These are phyloP conservation scores for Globisporangium cederbergense DNA, from an alignment of 352 stramenopile species.

Conservation along the genomic window DNA sequence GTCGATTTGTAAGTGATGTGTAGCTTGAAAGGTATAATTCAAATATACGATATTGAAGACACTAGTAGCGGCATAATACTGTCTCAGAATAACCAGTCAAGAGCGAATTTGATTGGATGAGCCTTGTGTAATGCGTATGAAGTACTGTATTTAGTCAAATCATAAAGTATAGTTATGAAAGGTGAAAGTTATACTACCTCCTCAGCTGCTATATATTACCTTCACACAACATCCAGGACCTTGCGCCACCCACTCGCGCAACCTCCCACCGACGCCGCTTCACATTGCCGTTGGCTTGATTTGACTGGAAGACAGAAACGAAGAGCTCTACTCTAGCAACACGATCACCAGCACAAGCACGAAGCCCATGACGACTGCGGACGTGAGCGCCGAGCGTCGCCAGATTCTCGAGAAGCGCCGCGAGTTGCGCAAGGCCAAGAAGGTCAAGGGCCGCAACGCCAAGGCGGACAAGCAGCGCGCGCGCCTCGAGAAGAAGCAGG, in stretches of 20 bases:
- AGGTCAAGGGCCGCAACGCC: slow-evolving; percentile 61
- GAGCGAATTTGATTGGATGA: slow-evolving; percentile 7
- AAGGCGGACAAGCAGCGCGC: slow-evolving; percentile 63
- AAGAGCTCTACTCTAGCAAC: background rate
- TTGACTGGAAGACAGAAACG: slow-evolving; percentile 15
- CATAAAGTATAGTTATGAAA: no score
- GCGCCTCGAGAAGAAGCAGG: slow-evolving; percentile 70
- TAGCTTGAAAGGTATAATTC: background rate
- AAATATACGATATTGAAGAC: no score
- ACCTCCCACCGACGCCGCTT: background rate
- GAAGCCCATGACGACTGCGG: slow-evolving; percentile 3
- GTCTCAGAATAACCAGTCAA: no score
- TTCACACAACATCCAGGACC: background rate
- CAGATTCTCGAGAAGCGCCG: slow-evolving; percentile 49
- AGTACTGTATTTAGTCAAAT: no score
- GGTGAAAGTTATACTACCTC: no score
- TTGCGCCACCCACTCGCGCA: slow-evolving; percentile 9
- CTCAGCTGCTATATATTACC: background rate
- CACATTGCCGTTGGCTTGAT: background rate
- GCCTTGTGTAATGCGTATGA: background rate
- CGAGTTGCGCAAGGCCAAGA: slow-evolving; percentile 80
- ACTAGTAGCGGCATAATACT: no score
- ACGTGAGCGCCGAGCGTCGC: slow-evolving; percentile 30
- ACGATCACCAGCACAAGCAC: background rate
- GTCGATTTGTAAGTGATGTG: background rate